These are phyloP conservation scores for Aspergillus kassunensis DNA, from an alignment of 495 filamentous ascomycete genomes.

Conservation along the genomic window DNA sequence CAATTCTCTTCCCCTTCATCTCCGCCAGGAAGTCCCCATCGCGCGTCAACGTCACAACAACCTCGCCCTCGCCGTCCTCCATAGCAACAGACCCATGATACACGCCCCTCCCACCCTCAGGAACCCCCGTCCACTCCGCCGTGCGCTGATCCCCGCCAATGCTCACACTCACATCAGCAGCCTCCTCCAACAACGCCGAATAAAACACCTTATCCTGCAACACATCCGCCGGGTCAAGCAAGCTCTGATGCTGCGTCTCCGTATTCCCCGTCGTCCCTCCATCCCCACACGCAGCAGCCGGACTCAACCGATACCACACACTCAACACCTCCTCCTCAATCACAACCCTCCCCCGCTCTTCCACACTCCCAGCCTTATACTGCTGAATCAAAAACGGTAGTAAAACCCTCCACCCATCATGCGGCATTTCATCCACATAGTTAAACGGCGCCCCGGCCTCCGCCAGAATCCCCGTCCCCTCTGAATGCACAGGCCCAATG, in stretches of 20 bases:
- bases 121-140: slow-evolving; percentile 31
- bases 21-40: slow-evolving; percentile 25
- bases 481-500: slow-evolving; percentile 52
- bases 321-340: slow-evolving; percentile 48
- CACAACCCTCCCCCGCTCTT: slow-evolving; percentile 26
- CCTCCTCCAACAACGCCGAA: slow-evolving; percentile 23
- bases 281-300: slow-evolving; percentile 28
- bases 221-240: slow-evolving; percentile 10
- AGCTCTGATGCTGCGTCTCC: slow-evolving; percentile 11
- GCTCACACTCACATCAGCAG: slow-evolving; percentile 41
- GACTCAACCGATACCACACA: slow-evolving; percentile 60
- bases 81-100: slow-evolving; percentile 51
- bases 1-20: slow-evolving; percentile 46
- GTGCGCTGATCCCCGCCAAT: slow-evolving; percentile 41
- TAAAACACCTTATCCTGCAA: slow-evolving; percentile 39
- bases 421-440: slow-evolving; percentile 49
- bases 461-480: slow-evolving; percentile 32
- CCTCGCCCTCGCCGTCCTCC: slow-evolving; percentile 44
- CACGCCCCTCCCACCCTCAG: slow-evolving; percentile 37
- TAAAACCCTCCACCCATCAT: slow-evolving; percentile 52
- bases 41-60: slow-evolving; percentile 47
- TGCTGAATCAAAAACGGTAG: slow-evolving; percentile 61
- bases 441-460: slow-evolving; percentile 46
- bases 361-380: slow-evolving; percentile 48
- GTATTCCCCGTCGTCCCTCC: slow-evolving; percentile 38